Evolutionary conservation across 148 eudicot species (phyloP), one percentile per base, ranked within the genome.

Genomic region (Persicaria tinctoria): DNA sequence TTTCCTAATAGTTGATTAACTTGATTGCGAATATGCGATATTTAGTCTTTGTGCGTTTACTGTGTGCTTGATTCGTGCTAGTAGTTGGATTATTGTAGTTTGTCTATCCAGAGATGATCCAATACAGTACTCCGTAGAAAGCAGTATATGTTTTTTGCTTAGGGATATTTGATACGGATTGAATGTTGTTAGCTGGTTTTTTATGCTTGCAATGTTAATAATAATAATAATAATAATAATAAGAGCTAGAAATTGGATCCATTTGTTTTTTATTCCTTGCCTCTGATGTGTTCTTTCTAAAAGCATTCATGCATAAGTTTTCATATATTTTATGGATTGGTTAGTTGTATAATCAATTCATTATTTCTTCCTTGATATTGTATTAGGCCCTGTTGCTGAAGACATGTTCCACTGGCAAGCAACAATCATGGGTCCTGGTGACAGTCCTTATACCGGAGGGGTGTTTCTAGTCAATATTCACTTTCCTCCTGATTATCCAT

Each of bases 381-480:
- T 3, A 10, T 69, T 1, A 69, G 72, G 72, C 17, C 72, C 72
- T 4, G 72, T 69, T 46, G 72, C 72, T 44, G 72, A 69, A 45
- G 72, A 69, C 50, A 69, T 69, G 72, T 69, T 69, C 72, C 72
- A 69, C 51, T 69, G 72, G 72, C 72, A 69, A 44, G 72, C 72
- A 69, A 69, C 72, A 45, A 69, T 69, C 50, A 69, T 69, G 72
- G 72, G 72, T 69, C 72, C 72, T 69, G 23, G 48, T 69, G 72
- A 69, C 9, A 69, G 72, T 69, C 72, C 72, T 14, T 69, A 69
- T 44, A 20, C 73, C 16, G 69, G 74, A 9, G 86, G 73, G 13
- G 84, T 74, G 73, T 70, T 69, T n/a, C 72, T 69, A 14, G 72
- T 69, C 51, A 69, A 44, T 46, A 69, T 69, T 46, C 45, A n/a